phyloP scores from a whole-genome alignment of 148 eudicot genomes.

The Camellia sinensis region DNA sequence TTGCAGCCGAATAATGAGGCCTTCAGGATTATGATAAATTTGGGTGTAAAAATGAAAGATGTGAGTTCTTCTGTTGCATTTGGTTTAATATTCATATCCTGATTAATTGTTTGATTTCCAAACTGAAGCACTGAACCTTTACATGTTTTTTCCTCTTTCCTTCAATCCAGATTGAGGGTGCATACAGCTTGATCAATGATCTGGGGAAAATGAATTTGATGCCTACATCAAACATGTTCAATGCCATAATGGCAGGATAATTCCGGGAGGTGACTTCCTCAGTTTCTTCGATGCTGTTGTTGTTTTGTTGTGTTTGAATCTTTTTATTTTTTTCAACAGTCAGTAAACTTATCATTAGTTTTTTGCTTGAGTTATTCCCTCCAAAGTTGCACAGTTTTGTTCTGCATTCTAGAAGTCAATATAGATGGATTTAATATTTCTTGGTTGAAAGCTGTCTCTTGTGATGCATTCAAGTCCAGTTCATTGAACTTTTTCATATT shows the following conservation, averaged over 20 bases:
- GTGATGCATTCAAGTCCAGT: neutral
- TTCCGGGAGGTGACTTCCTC: slow-evolving; percentile 65
- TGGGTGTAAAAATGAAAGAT: slow-evolving; percentile 77
- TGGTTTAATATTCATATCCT: neutral
- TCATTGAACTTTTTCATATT: too few relatives aligned
- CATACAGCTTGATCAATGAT: slow-evolving; percentile 62
- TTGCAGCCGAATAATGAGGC: slow-evolving; percentile 60
- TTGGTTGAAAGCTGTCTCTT: neutral
- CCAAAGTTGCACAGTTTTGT: neutral
- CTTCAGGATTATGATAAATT: slow-evolving; percentile 66
- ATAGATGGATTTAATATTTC: neutral
- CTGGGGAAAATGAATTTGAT: slow-evolving; percentile 34
- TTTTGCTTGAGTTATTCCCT: neutral
- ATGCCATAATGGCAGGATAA: slow-evolving; percentile 71
- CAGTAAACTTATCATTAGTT: neutral
- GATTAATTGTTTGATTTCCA: neutral
- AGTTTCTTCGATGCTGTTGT: slow-evolving; percentile 11
- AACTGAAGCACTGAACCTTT: slow-evolving; percentile 4
- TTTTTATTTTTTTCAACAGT: neutral
- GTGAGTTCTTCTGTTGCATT: slow-evolving; percentile 46
- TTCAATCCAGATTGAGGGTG: slow-evolving; percentile 63
- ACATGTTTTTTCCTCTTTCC: slow-evolving; percentile 11
- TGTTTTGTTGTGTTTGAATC: neutral
- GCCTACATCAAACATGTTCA: slow-evolving; percentile 67
- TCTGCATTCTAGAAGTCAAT: slow-evolving; percentile 12